These are phyloP conservation scores for Oidiodendron maius DNA, from an alignment of 495 filamentous ascomycete species.

Conservation along the genomic window DNA sequence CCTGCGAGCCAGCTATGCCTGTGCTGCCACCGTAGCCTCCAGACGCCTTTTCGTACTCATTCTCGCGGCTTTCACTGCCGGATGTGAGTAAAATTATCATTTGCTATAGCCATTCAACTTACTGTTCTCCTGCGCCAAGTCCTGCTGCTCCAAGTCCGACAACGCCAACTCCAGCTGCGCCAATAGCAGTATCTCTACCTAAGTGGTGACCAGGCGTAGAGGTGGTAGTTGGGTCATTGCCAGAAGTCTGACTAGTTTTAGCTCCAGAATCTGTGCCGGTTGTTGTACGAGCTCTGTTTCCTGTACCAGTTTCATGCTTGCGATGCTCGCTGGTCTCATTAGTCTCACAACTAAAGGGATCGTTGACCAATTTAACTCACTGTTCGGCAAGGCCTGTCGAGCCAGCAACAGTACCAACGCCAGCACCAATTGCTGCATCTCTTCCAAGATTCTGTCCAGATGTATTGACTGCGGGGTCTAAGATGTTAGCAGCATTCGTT, in stretches of 20 bases:
- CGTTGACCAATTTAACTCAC: too few relatives aligned
- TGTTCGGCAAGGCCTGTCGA: constrained; percentile 1
- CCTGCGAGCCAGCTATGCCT: constrained; percentile 2
- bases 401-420: background rate
- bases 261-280: too few relatives aligned
- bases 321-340: too few relatives aligned
- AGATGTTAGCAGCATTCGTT: constrained; percentile 9
- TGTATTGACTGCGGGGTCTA: constrained; percentile 10
- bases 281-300: too few relatives aligned
- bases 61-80: background rate
- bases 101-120: background rate
- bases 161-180: background rate
- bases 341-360: too few relatives aligned
- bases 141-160: background rate
- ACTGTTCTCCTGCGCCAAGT: background rate
- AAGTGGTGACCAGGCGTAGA: background rate
- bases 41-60: background rate
- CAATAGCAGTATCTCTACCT: background rate
- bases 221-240: too few relatives aligned
- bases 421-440: constrained; percentile 1
- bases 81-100: background rate
- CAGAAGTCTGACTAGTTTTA: too few relatives aligned
- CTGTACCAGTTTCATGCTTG: too few relatives aligned
- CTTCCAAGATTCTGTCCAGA: constrained; percentile 5
- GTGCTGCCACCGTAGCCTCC: background rate